phyloP scores from a whole-genome alignment of 352 stramenopile species.

The Pythium rishiriense region DNA sequence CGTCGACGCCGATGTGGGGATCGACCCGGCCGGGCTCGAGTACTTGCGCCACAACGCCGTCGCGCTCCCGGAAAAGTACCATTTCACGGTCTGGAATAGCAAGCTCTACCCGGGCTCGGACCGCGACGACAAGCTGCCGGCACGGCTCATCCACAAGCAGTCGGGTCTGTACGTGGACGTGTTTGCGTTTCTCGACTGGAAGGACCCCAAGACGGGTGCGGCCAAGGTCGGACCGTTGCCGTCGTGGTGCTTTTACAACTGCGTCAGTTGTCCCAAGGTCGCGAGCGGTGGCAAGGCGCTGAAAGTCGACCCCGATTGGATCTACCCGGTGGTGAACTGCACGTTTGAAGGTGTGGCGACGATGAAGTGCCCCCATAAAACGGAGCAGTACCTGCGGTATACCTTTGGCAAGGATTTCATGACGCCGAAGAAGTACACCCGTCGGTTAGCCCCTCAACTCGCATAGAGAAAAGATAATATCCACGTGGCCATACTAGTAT shows the following conservation, averaged over 20 bases:
- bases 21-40: slow-evolving; percentile 19
- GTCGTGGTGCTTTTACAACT: slow-evolving; percentile 29
- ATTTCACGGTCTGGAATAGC: slow-evolving; percentile 28
- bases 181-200: slow-evolving; percentile 31
- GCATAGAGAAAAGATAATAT: too few relatives aligned
- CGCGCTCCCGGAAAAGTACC: slow-evolving; percentile 19
- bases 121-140: slow-evolving; percentile 29
- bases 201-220: slow-evolving; percentile 6
- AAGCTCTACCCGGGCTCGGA: slow-evolving; percentile 16
- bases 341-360: slow-evolving; percentile 10
- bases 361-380: slow-evolving; percentile 13
- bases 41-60: slow-evolving; percentile 16
- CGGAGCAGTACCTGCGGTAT: slow-evolving; percentile 11
- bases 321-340: slow-evolving; percentile 17
- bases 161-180: slow-evolving; percentile 35
- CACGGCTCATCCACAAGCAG: slow-evolving; percentile 21
- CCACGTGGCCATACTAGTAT: too few relatives aligned
- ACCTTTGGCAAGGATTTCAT: slow-evolving; percentile 14
- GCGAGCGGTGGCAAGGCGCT: slow-evolving; percentile 1
- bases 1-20: slow-evolving; percentile 32
- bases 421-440: slow-evolving; percentile 13
- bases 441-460: background rate
- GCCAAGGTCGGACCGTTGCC: slow-evolving; percentile 19
- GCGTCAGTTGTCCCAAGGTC: slow-evolving; percentile 9
- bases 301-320: slow-evolving; percentile 9